Base-by-base conservation (phyloP, 2,329 filamentous ascomycete species). In the Meredithiella fracta region DNA sequence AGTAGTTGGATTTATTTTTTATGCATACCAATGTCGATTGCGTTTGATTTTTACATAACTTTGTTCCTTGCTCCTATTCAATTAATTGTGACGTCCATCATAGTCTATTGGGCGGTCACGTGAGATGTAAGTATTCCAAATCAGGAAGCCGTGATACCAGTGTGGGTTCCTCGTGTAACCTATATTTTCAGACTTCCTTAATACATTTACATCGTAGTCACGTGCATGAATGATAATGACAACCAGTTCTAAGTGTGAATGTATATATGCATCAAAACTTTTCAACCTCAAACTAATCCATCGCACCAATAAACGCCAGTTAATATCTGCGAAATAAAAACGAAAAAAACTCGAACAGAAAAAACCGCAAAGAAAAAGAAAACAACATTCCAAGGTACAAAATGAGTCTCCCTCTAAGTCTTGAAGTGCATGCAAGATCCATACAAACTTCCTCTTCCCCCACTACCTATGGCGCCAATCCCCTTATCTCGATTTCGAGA, bases 401-500 rank as follows among this genome's bases (percentile, higher is more conserved):
- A 29, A 51, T 34, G 25, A 51, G 22, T 37, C 26, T 29, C 25
- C 25, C 44, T 47, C 29, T 34, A 34, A 34, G 29, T 44, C 40
- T 20, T n/a, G 40, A 44, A 34, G 29, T 49, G 23, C n/a, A n/a
- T 49, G 20, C 3, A 25, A 20, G 22, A 26, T 49, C 22, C 4
- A 23, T 47, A 8, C 42, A 49, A 49, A n/a, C 23, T 11, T 8
- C 11, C 9, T 22, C 44, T 26, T 23, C n/a, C 15, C 11, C 15
- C 37, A 38, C 11, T n/a, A n/a, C n/a, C n/a, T n/a, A 34, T 34
- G 38, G n/a, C n/a, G n/a, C n/a, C 38, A 42, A 42, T 42, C 38
- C 5, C 42, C 40, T 67, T 62, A 70, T 64, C 66, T 69, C 61
- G 65, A 66, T 63, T 67, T 70, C 6, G 66, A 62, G 60, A 65